A percentile compares a stretch with the other conserved stretches of the same genome.
phyloP scores from a whole-genome alignment of 2,329 filamentous ascomycete genomes.

The Cadophora luteo-olivacea region DNA sequence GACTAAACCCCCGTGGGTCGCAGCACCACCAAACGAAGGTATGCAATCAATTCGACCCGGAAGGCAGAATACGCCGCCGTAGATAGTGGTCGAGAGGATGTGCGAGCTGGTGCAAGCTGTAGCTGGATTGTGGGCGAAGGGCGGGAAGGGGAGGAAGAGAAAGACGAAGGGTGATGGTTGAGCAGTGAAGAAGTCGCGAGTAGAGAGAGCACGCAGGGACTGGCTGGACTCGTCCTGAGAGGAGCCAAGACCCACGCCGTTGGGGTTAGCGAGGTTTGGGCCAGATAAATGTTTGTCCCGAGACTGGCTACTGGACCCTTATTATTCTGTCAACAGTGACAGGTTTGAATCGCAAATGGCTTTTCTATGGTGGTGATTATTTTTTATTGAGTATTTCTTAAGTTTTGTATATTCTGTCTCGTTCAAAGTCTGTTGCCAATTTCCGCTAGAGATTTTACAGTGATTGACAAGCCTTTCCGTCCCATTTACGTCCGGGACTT shows the following conservation, averaged over 20 bases:
- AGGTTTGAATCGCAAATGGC: not conserved
- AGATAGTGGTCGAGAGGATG: constrained; percentile 2
- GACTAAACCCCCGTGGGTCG: constrained; percentile 50
- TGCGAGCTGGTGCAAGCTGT: constrained; percentile 8
- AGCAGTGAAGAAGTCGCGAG: constrained; percentile 13
- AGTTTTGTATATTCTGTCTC: not conserved
- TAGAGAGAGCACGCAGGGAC: not conserved
- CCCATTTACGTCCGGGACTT: not conserved
- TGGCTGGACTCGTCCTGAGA: constrained; percentile 2
- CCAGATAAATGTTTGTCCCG: not conserved
- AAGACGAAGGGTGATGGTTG: constrained; percentile 2
- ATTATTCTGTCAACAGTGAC: not conserved
- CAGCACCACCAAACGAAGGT: constrained; percentile 48
- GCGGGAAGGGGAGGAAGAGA: constrained; percentile 3
- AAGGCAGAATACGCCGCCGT: constrained; percentile 28
- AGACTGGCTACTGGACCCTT: constrained; percentile 5
- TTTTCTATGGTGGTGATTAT: not conserved
- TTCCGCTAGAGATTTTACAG: not conserved
- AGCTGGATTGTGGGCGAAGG: constrained; percentile 5
- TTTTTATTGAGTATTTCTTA: not conserved
- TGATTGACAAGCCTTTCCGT: not conserved
- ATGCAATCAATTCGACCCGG: constrained; percentile 40
- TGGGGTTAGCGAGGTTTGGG: constrained; percentile 6
- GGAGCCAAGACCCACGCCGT: constrained; percentile 4
- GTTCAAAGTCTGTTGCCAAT: not conserved